Percentiles rank a stretch among this genome's conserved stretches.
phyloP scores from a whole-genome alignment of 179 eudicot genomes.

The Gypsophila paniculata region DNA sequence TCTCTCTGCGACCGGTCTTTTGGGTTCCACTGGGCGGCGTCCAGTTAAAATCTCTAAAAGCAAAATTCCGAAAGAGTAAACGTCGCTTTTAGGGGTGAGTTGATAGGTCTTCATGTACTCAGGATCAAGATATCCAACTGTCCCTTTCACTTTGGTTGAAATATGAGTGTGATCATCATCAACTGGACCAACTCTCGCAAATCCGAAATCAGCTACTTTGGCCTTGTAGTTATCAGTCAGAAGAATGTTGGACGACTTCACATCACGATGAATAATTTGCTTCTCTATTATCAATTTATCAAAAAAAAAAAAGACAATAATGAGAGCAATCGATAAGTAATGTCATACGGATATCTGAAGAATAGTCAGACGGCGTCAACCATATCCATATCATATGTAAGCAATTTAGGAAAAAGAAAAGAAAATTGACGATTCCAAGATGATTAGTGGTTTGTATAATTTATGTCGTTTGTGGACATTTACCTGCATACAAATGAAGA shows the following conservation, averaged over 20 bases:
- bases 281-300: conserved; percentile 48
- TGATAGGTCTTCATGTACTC: conserved; percentile 94
- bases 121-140: conserved; percentile 93
- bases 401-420: not conserved
- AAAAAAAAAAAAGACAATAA: not conserved
- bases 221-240: conserved; percentile 73
- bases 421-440: not conserved
- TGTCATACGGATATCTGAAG: not conserved
- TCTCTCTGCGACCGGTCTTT: conserved; percentile 57
- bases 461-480: no score
- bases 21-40: conserved; percentile 85
- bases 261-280: conserved; percentile 91
- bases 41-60: conserved; percentile 81
- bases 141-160: conserved; percentile 91
- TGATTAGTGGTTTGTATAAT: not conserved
- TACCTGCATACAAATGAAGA: conserved; percentile 90
- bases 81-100: conserved; percentile 87
- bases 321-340: not conserved
- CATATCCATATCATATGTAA: not conserved
- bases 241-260: conserved; percentile 91
- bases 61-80: conserved; percentile 82
- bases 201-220: conserved; percentile 96
- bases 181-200: conserved; percentile 71
- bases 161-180: conserved; percentile 70
- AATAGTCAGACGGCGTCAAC: not conserved